Conservation (phyloP, 2,329 filamentous ascomycete species). For the Ustilaginoidea virens region DNA sequence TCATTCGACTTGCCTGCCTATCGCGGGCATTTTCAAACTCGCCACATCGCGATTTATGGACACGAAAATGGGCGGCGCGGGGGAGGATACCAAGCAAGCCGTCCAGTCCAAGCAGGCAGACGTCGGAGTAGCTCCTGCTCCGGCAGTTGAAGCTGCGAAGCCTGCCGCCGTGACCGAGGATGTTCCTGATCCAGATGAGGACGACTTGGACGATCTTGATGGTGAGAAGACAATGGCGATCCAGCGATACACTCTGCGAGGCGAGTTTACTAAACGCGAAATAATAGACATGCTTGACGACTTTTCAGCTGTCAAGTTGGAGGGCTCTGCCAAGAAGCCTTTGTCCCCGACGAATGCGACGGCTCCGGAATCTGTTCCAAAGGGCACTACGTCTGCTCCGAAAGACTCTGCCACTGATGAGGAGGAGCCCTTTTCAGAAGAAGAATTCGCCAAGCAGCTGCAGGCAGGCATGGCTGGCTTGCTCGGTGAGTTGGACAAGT, state of each 20-base stretch:
- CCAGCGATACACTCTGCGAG: background rate
- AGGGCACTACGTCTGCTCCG: constrained; percentile 12
- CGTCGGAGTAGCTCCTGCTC: constrained; percentile 2
- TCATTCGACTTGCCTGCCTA: no score
- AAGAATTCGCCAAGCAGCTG: constrained; percentile 73
- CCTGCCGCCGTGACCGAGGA: constrained; percentile 24
- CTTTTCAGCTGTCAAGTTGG: constrained; percentile 53
- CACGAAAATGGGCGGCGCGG: constrained; percentile 7
- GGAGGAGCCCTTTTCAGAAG: constrained; percentile 41
- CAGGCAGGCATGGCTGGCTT: constrained; percentile 80
- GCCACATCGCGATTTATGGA: constrained; percentile 7
- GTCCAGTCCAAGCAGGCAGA: no score
- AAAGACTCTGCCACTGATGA: constrained; percentile 9
- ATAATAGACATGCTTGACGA: constrained; percentile 78
- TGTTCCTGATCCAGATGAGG: constrained; percentile 81
- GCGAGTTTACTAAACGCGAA: background rate
- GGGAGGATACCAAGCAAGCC: constrained; percentile 10
- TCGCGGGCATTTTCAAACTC: background rate
- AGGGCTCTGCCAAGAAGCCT: constrained; percentile 12
- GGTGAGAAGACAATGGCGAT: constrained; percentile 46
- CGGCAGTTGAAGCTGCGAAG: background rate
- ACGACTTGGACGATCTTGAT: constrained; percentile 86
- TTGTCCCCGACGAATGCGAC: constrained; percentile 9
- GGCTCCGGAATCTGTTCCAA: constrained; percentile 19
- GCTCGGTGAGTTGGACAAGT: constrained; percentile 53